phyloP scores from a whole-genome alignment of 768 basidiomycete species.

The Termitomyces sp. region DNA sequence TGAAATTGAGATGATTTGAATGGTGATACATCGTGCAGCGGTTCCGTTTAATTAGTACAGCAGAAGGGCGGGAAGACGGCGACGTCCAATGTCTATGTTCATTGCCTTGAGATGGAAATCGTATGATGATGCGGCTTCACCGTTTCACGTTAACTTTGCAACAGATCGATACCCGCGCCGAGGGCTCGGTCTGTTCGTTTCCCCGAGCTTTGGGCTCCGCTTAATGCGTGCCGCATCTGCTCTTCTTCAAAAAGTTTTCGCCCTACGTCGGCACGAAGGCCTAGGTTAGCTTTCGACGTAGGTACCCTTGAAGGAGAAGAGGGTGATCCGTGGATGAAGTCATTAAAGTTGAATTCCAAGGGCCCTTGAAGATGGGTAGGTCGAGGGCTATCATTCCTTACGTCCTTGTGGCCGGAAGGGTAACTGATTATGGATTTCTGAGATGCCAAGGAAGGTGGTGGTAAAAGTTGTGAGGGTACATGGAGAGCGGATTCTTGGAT shows the following conservation, averaged over 20 bases:
- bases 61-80: conserved; percentile 21
- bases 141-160: conserved; percentile 31
- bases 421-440: conserved; percentile 19
- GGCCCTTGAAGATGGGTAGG: conserved; percentile 32
- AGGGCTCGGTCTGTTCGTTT: conserved; percentile 30
- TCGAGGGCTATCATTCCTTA: conserved; percentile 26
- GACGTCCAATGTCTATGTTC: conserved; percentile 20
- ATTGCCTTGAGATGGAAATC: conserved; percentile 11
- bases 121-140: conserved; percentile 1
- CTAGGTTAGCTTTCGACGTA: conserved; percentile 40
- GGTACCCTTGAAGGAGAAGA: conserved; percentile 49
- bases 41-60: conserved; percentile 41
- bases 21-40: conserved; percentile 40
- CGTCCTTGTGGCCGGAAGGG: conserved; percentile 20
- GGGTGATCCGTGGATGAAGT: conserved; percentile 73
- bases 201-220: conserved; percentile 24
- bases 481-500: conserved; percentile 1
- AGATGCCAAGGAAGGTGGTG: conserved; percentile 30
- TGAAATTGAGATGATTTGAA: conserved; percentile 22
- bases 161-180: conserved; percentile 43
- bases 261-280: conserved; percentile 61
- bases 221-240: conserved; percentile 43
- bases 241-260: conserved; percentile 72
- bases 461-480: conserved; percentile 26
- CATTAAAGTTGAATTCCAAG: conserved; percentile 60